Evolutionary conservation across 2,329 filamentous ascomycete genomes (phyloP), one percentile per base, ranked within the genome.

Genomic region (Taxawa tesnikishii): DNA sequence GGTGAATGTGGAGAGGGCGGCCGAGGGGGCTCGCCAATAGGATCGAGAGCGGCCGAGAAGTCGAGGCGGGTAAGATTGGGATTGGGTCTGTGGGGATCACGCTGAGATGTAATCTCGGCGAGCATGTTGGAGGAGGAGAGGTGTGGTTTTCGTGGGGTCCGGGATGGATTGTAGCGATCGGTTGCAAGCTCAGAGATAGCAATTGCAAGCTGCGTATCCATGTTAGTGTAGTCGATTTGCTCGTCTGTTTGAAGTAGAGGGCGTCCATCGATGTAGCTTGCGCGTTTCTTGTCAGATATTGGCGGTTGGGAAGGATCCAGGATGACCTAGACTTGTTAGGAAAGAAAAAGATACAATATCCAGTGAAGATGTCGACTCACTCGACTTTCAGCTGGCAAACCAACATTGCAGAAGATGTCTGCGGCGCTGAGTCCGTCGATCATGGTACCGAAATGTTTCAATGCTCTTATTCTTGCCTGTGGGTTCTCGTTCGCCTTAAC

Each of bases 261-360:
- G 38, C 65, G 60, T 9, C 65, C 66, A 28, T 73, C 61, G 13
- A 65, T 63, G 46, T 70, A 77, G 42, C 68, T 68, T 9, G 59
- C 51, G 12, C 62, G 63, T n/a, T 61, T 57, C 42, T 70, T 73
- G 7, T 63, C 58, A 0, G 60, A 48, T 5, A 81, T 59, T 2
- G 64, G 58, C 1, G 81, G 79, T 15, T 72, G 54, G 1, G 76
- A 75, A 4, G 74, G 53, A 45, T 92, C 83, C 15, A 83, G 43
- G 28, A 15, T n/a, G n/a, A 31, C 35, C 24, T 30, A 14, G 24
- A 28, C 35, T n/a, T n/a, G n/a, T n/a, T n/a, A n/a, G n/a, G n/a
- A n/a, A n/a, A n/a, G 17, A 26, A 32, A 6, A 34, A 15, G 21
- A 19, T 25, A 18, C 33, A 29, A 18, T 14, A 31, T 19, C 34